These are phyloP conservation scores for Magnaporthales sp. DNA, from an alignment of 2,329 filamentous ascomycete genomes.

Conservation along the genomic window DNA sequence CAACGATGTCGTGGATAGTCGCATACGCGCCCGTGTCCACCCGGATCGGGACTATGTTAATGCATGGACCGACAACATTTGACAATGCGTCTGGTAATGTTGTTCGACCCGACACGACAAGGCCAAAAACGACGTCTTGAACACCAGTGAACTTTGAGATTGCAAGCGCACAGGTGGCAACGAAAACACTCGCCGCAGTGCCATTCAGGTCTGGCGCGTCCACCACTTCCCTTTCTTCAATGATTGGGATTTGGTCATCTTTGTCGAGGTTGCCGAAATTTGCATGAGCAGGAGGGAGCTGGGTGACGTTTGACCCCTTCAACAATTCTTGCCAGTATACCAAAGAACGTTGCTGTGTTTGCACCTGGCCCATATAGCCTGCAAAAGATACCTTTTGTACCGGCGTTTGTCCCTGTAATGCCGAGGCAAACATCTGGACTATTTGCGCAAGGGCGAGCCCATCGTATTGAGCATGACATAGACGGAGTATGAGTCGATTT, in stretches of 20 bases:
- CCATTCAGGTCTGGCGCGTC: background rate
- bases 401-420: background rate
- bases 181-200: background rate
- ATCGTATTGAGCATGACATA: background rate
- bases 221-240: background rate
- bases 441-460: background rate
- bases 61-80: background rate
- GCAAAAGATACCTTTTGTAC: background rate
- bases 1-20: background rate
- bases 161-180: background rate
- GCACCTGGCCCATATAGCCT: background rate
- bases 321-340: background rate
- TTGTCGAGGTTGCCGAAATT: background rate
- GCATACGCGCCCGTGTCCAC: background rate
- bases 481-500: background rate
- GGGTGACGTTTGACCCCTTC: background rate
- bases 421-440: background rate
- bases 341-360: background rate
- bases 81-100: background rate
- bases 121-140: background rate
- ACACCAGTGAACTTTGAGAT: background rate
- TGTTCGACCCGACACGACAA: background rate
- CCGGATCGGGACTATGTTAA: background rate
- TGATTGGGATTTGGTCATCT: background rate
- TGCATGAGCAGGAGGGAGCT: background rate